Base-by-base conservation (phyloP, 495 filamentous ascomycete species). In the Penicillium manginii region DNA sequence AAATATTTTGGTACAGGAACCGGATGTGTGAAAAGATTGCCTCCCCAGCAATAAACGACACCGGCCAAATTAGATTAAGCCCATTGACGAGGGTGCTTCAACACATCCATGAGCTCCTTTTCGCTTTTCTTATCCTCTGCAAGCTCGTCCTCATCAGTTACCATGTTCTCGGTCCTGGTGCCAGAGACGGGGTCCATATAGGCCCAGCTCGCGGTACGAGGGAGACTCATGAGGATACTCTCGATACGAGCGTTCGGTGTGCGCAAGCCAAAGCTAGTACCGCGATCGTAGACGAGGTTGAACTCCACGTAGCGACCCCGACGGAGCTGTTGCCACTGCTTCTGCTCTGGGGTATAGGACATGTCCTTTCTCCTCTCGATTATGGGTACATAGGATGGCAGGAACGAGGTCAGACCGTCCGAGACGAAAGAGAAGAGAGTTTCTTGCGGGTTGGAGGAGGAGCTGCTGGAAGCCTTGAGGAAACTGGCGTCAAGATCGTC, bases 301-400 rank as follows among this genome's bases (percentile, higher is more conserved):
- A 99, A 99, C 72, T 99, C 94, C 23, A 99, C 96, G 73, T 99
- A 99, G 63, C 89, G 80, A 33, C 96, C 94, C 50, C 94, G 82
- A 29, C 94, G 83, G 58, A 99, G 79, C 78, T 98, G 94, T 73
- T 99, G 94, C 94, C 94, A 99, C 57, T 89, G 82, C 78, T 96
- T 97, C 77, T 97, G 90, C 55, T 84, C 77, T 12, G 86, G 86
- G 0, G 89, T 91, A 63, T 85, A 99, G 0, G 89, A 84, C 91
- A 96, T 91, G 59, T 97, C 90, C 78, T 96, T 99, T 52, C 94
- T 78, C 64, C 80, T 86, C 64, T 89, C 78, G 29, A 99, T 81
- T 65, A 99, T 96, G 2, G 94, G 92, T 11, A 97, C 61, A 70
- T 99, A 99, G 5, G 88, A 90, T 1, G 94, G 94, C 26, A 98